Evolutionary conservation across 805 yeast species (phyloP), one percentile per base, ranked within the genome.

Genomic region (Zygosaccharomyces rouxii): DNA sequence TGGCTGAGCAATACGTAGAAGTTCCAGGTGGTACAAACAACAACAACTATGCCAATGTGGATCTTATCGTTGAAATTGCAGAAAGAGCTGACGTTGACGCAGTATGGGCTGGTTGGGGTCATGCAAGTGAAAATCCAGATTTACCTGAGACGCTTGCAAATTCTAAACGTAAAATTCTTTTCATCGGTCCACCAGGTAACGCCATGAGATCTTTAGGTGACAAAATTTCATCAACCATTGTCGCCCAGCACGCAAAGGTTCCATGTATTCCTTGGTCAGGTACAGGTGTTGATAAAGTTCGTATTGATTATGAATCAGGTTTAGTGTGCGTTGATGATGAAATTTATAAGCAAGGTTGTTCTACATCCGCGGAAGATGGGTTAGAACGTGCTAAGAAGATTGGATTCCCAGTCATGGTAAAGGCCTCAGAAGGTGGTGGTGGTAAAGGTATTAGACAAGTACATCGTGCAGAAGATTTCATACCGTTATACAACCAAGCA

Each of bases 81-180:
- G 99, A 94, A 73, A 85, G 97, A 74, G 85, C 95, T 38, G 81
- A 88, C 56, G 97, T 87, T 48, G 96, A 94, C 68, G 99, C 99
- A 22, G 99, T 94, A 50, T 94, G 99, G 99, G 99, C 99, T 30
- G 99, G 99, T 62, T 94, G 99, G 99, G 99, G 99, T 62, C 99
- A 95, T 68, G 99, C 99, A 25, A 88, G 97, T n/a, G 99, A 94
- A 74, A 92, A 95, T 72, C 99, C 99, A 23, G 69, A 74, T 41
- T 79, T 94, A 56, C 99, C 99, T 25, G 99, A 94, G 71, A 81
- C 79, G 70, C 77, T 94, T 67, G 97, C 98, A 13, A 84, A 84
- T n/a, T 89, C 97, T 16, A 89, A 90, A 52, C 85, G 89, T 69
- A 86, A 79, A 63, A 86, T 95, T 61, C 77, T 94, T 48, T 94